Evolutionary conservation across 495 filamentous ascomycete genomes (phyloP).

Genomic region (Hyaloscypha hepaticicola): DNA sequence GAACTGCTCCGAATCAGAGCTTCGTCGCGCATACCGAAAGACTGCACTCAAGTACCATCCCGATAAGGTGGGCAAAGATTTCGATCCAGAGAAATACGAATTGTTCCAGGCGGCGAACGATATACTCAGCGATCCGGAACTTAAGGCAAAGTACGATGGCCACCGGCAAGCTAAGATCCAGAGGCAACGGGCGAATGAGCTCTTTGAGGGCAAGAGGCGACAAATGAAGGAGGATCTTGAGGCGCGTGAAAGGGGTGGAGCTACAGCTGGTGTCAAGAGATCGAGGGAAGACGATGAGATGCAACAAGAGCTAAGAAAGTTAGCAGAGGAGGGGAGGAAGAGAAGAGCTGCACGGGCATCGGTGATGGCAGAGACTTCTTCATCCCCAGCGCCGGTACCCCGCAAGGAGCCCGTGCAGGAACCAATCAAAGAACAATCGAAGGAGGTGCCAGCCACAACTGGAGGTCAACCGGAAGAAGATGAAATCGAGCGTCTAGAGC

Average conservation of each 20-base stretch:
- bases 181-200: conserved; percentile 60
- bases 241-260: conserved; percentile 47
- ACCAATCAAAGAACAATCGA: conserved; percentile 3
- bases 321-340: conserved; percentile 64
- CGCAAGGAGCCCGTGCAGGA: not conserved
- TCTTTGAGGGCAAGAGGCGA: conserved; percentile 63
- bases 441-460: not conserved
- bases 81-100: conserved; percentile 70
- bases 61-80: conserved; percentile 66
- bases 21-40: conserved; percentile 85
- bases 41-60: conserved; percentile 90
- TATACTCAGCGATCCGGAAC: conserved; percentile 61
- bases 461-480: conserved; percentile 30
- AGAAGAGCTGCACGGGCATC: conserved; percentile 51
- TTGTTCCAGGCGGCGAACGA: conserved; percentile 71
- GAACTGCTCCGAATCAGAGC: conserved; percentile 61
- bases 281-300: conserved; percentile 53
- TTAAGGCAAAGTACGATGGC: conserved; percentile 67
- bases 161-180: conserved; percentile 61
- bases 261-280: conserved; percentile 45
- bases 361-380: conserved; percentile 36
- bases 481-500: conserved; percentile 25
- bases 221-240: conserved; percentile 79
- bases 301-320: conserved; percentile 60
- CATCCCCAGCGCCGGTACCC: conserved; percentile 8